Conservation (phyloP, 139 green algal genomes). For the Micractinium sp. region DNA sequence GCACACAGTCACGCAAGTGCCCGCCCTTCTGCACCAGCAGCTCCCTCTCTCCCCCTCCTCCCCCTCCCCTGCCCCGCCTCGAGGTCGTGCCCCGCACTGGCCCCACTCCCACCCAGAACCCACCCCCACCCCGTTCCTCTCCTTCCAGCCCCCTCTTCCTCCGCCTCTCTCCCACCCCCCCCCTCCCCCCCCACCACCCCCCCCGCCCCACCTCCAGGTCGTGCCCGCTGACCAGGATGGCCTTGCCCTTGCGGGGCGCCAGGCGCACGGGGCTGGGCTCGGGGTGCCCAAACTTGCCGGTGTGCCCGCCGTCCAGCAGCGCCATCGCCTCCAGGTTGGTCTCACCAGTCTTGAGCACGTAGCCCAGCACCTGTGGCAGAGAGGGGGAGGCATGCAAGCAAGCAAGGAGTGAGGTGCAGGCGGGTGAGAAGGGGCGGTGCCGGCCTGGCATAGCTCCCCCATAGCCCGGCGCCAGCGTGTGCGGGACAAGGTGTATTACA, state of each 20-base stretch:
- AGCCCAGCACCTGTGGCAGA: conserved; percentile 50
- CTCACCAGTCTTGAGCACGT: conserved; percentile 53
- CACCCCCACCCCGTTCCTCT: no score
- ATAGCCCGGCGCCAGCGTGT: no score
- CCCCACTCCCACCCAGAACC: no score
- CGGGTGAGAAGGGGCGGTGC: neutral
- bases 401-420: neutral
- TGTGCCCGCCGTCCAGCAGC: conserved; percentile 65
- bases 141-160: no score
- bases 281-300: conserved; percentile 57
- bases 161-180: no score
- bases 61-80: no score
- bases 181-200: no score
- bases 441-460: neutral
- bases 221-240: conserved; percentile 77
- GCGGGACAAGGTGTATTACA: neutral
- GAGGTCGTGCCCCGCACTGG: no score
- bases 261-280: conserved; percentile 62
- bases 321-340: conserved; percentile 68
- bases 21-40: no score
- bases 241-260: conserved; percentile 63
- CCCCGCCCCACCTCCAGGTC: conserved; percentile 57
- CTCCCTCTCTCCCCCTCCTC: no score
- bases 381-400: neutral
- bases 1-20: no score